Evolutionary conservation across 116 monocot species (phyloP), one percentile per base, ranked within the genome.

Genomic region (Zostera marina): DNA sequence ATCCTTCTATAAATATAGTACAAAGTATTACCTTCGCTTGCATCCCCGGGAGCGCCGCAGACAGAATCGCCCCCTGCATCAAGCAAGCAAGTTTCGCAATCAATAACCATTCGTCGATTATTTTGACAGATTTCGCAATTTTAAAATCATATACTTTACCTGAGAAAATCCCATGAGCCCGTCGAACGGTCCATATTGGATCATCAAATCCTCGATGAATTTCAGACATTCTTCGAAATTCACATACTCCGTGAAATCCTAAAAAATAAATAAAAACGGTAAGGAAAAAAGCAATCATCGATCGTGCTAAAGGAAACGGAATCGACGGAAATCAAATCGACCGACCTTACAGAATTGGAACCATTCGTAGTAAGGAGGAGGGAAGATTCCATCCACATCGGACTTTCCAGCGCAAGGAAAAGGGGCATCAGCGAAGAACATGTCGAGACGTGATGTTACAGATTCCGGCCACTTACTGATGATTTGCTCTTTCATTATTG

Each of bases 111-210:
- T 41, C 43, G 58, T 7, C 32, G 0, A 14, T 17, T 11, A 47
- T 13, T 7, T n/a, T 1, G 15, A 65, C n/a, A 65, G 41, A 39
- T 44, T 47, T 44, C 12, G 16, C n/a, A 45, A 21, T 15, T 32
- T 32, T 32, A 44, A 48, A 60, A 64, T 0, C 22, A 8, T 61
- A 1, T 13, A 25, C 15, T 45, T 21, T 23, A 82, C 91, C 80
- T 83, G 92, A 22, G 92, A 92, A 66, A 93, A 93, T 16, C 93
- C 88, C 77, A 93, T 77, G 43, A 93, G 56, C 14, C 89, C 89
- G 66, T 89, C 89, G 51, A 84, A 78, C 49, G 84, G 84, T 5
- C 84, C 89, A 9, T 76, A 66, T 44, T 75, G 53, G 39, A 81
- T 68, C 76, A 84, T 81, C 38, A 84, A 59, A 6, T 79, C 76